Base-by-base conservation (phyloP, 1,139 yeast species). In the Kodamaea ohmeri region DNA sequence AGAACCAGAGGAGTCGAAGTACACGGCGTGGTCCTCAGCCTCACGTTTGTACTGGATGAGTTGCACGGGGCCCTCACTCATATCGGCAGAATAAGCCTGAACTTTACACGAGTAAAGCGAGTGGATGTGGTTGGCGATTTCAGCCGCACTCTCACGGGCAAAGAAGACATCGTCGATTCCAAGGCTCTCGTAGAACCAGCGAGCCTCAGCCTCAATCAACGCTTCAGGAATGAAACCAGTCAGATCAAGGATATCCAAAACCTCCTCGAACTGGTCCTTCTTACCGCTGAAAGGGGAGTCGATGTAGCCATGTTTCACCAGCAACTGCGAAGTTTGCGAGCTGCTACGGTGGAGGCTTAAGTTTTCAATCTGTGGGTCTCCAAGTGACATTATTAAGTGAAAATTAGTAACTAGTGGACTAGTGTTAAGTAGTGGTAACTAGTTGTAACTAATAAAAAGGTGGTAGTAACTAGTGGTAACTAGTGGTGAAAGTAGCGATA, bases 161-260 rank as follows among this genome's bases (percentile, higher is more conserved):
- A 92, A 90, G 64, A 87, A 92, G 27, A 88, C 83, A 58, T 84
- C 97, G 57, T 89, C 97, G 46, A 92, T 88, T 29, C 97, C 97
- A 49, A 92, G 73, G 37, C 77, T 67, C 45, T 85, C 80, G 66
- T 92, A 92, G 60, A 92, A 92, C 95, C 96, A 90, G 53, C 73
- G 77, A 6, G 94, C 82, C 63, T 90, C 97, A 41, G 77, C 71
- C 63, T 89, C 97, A 52, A 92, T 85, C 51, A 88, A 70, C 38
- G 78, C 65, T 53, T 87, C 96, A 9, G 97, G 98, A 43, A 92
- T 85, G 55, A 90, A 86, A 0, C 97, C 97, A 35, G 83, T 80
- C 43, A 77, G 72, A 58, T 88, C 96, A 45, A 92, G 69, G 36
- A 80, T 73, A 57, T 88, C 96, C 63, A 88, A 77, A 30, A 92